Conservation (phyloP, 768 basidiomycete genomes). For the Leccinum incarnatum region DNA sequence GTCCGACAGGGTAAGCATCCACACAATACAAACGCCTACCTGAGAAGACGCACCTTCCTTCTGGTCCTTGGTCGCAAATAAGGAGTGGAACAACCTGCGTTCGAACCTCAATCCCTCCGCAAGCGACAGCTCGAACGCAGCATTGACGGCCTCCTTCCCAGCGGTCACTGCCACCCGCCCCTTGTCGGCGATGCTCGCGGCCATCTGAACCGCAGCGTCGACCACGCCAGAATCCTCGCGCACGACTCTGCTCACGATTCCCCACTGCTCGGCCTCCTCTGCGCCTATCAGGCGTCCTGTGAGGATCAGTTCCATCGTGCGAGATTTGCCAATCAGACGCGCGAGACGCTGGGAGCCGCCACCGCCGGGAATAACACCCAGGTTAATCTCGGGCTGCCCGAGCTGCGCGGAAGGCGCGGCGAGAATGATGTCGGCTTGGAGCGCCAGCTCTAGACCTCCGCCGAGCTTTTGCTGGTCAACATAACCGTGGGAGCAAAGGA, state of each 20-base stretch:
- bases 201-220: conserved; percentile 82
- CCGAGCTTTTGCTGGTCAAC: conserved; percentile 64
- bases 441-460: conserved; percentile 94
- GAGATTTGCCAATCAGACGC: conserved; percentile 83
- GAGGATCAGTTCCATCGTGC: conserved; percentile 91
- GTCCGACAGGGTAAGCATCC: conserved; percentile 1
- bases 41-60: conserved; percentile 77
- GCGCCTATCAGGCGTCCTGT: conserved; percentile 84
- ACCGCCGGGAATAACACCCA: conserved; percentile 92
- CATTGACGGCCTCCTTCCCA: conserved; percentile 92
- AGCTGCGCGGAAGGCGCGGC: conserved; percentile 89
- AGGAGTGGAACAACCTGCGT: conserved; percentile 82
- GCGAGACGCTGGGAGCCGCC: conserved; percentile 93
- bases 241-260: conserved; percentile 81
- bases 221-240: conserved; percentile 78
- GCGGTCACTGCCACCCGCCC: conserved; percentile 81
- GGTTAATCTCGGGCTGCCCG: conserved; percentile 94
- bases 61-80: conserved; percentile 93
- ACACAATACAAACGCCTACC: background rate
- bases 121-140: conserved; percentile 82
- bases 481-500: background rate
- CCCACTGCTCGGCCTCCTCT: conserved; percentile 82
- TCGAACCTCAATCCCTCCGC: conserved; percentile 85
- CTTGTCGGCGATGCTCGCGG: conserved; percentile 74
- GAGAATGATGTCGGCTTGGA: conserved; percentile 95